Base-by-base conservation (phyloP, 352 stramenopile species). In the Globisporangium polare region DNA sequence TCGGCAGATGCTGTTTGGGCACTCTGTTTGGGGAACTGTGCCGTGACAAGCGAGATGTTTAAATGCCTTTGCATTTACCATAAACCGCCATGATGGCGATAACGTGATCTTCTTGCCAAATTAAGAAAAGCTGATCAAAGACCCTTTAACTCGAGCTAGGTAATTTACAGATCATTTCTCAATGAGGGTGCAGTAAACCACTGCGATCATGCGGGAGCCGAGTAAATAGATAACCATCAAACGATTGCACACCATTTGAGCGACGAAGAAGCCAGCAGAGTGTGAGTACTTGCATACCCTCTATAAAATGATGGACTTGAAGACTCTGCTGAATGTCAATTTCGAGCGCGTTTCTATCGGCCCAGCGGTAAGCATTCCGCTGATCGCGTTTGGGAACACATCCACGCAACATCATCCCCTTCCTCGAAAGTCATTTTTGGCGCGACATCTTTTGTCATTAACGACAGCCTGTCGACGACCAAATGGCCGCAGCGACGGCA, bases 241-340 rank as follows among this genome's bases (percentile, higher is more conserved):
- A 9, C 2, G 41, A 22, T 22, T 46, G 18, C 41, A 46, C 22
- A 46, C 41, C 41, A 2, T 46, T 22, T 46, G 18, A n/a, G n/a
- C n/a, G n/a, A 17, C 41, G 7, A 10, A 10, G 2, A 24, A 53
- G 17, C 2, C 13, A 13, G 0, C 5, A 2, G 17, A 10, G 17
- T 39, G 6, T 51, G 0, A 8, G 1, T 35, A 60, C 15, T 13
- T 51, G 5, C 26, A 50, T 60, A 50, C 3, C 20, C 5, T 24
- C 20, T 15, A 0, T 49, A 24, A 51, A 13, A 5, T 51, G 37
- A 39, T 60, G 6, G 5, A 29, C 24, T 59, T 59, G 53, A 59
- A 59, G 50, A 65, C 49, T 13, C 26, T 5, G 9, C 15, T 60
- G 53, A 60, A 60, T 47, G 56, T 50, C 37, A 22, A 51, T 53